Base-by-base conservation (phyloP, 805 yeast species). In the Myxozyma nipponensis region DNA sequence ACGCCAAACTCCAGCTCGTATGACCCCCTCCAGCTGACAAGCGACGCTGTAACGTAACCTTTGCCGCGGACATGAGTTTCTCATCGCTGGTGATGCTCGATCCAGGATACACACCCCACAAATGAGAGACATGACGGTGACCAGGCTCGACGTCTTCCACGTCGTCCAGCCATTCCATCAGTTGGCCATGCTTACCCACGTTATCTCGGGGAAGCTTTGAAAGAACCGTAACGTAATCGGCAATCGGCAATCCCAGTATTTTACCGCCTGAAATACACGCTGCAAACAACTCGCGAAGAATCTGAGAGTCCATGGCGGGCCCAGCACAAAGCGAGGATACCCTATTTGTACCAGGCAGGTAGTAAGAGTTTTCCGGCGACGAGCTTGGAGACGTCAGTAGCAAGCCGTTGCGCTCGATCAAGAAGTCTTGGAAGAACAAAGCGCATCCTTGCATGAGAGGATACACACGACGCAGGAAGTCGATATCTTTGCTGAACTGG, bases 101-200 rank as follows among this genome's bases (percentile, higher is more conserved):
- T 25, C 48, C 25, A 25, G 38, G 28, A 21, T 41, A 47, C 26
- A 50, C 41, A 4, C 40, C 47, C 34, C 39, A 40, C 10, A 42
- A 22, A 36, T 47, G 55, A 18, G 55, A 50, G 10, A 42, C 3
- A 36, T 50, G 51, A n/a, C 55, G 43, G 28, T 50, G 55, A 15
- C 35, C 47, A 13, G 55, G 54, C 30, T 50, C 46, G 10, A 42
- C 41, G 32, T 50, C 54, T 3, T 50, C 50, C 21, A 18, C 45
- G 10, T 50, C 54, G 10, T 46, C 43, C 3, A 40, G 30, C 54
- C 54, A 50, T 36, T 50, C 54, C 41, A 38, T 36, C 37, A 50
- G 28, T 25, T 50, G 54, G 7, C 54, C 54, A 28, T 7, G 13
- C 32, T 7, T 7, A 13, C 32, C 32, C 7, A 28, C 13, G 10